Base-by-base conservation (phyloP, 805 yeast species). In the Groenewaldozyma tartarivorans region DNA sequence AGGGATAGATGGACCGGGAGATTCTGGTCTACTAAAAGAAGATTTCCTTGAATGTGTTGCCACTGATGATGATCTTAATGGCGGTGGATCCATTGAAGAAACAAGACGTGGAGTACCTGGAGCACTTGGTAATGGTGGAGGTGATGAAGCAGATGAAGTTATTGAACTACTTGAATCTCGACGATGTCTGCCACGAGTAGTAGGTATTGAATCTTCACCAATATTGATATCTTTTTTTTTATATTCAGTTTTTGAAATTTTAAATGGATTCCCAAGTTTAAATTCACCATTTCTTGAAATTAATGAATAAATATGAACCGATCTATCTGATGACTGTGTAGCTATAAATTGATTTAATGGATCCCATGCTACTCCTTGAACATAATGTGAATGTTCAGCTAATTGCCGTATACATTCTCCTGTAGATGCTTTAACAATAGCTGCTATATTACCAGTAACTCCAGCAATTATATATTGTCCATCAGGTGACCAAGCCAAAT, bases 331-430 rank as follows among this genome's bases (percentile, higher is more conserved):
- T 20, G 92, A 77, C 58, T 88, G 96, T 4, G 95, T 81, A 1
- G 88, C 85, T 4, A 92, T 60, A 49, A 61, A 85, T 57, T 81
- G 75, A 47, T 81, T 77, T 40, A 66, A 56, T 5, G 98, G 98
- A 57, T 92, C 98, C 97, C 97, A 92, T 0, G 81, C 69, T 4
- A 92, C 90, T 2, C 99, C 99, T 61, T 92, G 99, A 2, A 92
- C 94, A 52, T 85, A 90, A 58, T 88, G 95, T 36, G 67, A 66
- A 60, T 92, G 97, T 43, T 82, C 85, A 4, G 75, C 74, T 45
- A 79, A 66, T 49, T 76, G 80, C 20, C 67, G 58, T 0, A 81
- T 64, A 49, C 77, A 72, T 22, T 66, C 63, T 0, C 90, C 92
- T 2, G 69, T 69, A 1, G 57, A 53, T 3, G 72, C 74, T 46